Base-by-base conservation (phyloP, 2,329 filamentous ascomycete genomes). In the Penicillium sp. region DNA sequence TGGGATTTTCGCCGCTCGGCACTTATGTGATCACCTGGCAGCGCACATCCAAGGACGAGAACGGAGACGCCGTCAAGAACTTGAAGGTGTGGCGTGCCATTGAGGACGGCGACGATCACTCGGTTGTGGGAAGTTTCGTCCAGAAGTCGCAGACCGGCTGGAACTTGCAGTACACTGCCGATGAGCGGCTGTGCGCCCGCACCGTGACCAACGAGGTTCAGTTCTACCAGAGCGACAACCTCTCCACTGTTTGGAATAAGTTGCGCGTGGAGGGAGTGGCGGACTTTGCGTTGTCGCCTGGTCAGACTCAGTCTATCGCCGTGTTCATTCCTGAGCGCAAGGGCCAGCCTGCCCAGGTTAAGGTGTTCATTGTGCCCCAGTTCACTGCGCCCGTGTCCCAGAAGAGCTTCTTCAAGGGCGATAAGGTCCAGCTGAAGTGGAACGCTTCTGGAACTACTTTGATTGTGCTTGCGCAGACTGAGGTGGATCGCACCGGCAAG, bases 361-460 rank as follows among this genome's bases (percentile, higher is more conserved):
- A 96, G 78, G 90, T 97, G 60, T 99, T 89, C 81, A 91, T 93
- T 66, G 90, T 97, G 36, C 93, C 94, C 42, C 84, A 94, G 68
- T 97, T 97, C 78, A 84, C 79, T 62, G 81, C 80, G 53, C 88
- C 93, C 5, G 87, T 96, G 49, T 97, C 93, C 39, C 93, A 97
- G 75, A 99, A 99, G 87, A 97, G 89, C 1, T 99, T 99, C 74
- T 99, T 92, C 86, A 99, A 99, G 81, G 93, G 93, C 63, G 94
- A 99, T 82, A 97, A 97, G 81, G 93, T 99, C 48, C 92, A 97
- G 78, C 81, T 99, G 72, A 97, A 97, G 81, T 99, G 94, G 94
- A 99, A 99, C 78, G 86, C 89, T 66, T 82, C 91, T 61, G 94
- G 94, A 53, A 96, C 93, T 38, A 93, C 89, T 73, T 78, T 97